A percentile compares a stretch with the other conserved stretches of the same genome.
Conservation (phyloP, 192 early-diverging fungal genomes). For the Umbelopsis vinacea region DNA sequence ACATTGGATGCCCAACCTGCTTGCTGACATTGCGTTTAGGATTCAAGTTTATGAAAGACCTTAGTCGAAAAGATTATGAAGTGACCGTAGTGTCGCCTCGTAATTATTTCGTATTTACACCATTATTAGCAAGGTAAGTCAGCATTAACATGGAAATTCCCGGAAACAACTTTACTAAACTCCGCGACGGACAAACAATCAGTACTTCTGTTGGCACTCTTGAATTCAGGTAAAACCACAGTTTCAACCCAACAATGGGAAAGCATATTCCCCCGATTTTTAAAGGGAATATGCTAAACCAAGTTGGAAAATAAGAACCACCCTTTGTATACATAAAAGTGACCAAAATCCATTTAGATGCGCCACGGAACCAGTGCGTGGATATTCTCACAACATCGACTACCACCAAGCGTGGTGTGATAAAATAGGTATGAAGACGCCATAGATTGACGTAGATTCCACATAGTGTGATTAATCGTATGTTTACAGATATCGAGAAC, state of each 20-base stretch:
- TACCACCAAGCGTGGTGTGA: constrained; percentile 72
- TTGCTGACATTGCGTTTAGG: constrained; percentile 45
- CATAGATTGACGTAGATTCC: not conserved
- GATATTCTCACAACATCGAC: constrained; percentile 56
- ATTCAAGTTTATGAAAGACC: constrained; percentile 71
- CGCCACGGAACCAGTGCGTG: constrained; percentile 82
- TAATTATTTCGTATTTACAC: constrained; percentile 91
- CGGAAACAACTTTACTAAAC: not conserved
- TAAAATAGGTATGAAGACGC: constrained; percentile 40
- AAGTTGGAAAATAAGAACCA: no score
- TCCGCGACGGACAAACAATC: not conserved
- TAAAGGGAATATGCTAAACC: no score
- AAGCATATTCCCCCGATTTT: not conserved
- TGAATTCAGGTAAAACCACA: constrained; percentile 57
- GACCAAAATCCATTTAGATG: constrained; percentile 43
- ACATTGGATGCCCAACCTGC: not conserved
- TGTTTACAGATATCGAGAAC: constrained; percentile 44
- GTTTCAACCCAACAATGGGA: not conserved
- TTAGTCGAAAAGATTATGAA: constrained; percentile 72
- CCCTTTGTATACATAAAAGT: no score
- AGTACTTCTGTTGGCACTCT: constrained; percentile 82
- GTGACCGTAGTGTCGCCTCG: constrained; percentile 79
- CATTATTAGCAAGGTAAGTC: constrained; percentile 65
- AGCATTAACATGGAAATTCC: not conserved
- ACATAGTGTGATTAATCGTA: not conserved